Base-by-base conservation (phyloP, 768 basidiomycete genomes). In the Boletus coccyginus region DNA sequence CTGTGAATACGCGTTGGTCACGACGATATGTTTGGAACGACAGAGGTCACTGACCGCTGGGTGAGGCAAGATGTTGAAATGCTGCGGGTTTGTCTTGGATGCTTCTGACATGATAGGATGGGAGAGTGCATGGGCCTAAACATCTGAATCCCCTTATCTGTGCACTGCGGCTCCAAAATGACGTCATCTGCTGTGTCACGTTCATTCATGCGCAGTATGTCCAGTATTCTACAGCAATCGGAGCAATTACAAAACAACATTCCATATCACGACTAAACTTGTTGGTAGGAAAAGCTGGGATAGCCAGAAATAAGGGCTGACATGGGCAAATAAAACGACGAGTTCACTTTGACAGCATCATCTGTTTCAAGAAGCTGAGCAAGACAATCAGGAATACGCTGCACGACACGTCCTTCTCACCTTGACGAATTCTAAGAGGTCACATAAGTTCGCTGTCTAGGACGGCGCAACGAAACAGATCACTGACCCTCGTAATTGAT, bases 401-500 rank as follows among this genome's bases (percentile, higher is more conserved):
- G 42, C 44, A 58, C 31, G 29, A 14, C 3, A 16, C 40, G 50
- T 41, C 46, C 45, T 56, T 47, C 71, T 61, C 65, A 85, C 86
- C 80, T 83, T 88, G 69, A 90, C 86, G 70, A 90, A 92, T 73
- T 92, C 91, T 89, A 66, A 66, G 17, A 44, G 11, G 6, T 17
- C 41, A 17, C 44, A 46, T 50, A 33, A 50, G 45, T 46, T 27
- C 12, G 33, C 27, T 16, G 41, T 31, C 56, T 21, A 56, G 54
- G 38, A 43, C 38, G 46, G 38, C 35, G 7, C 7, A 16, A 7
- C 1, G 21, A 41, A n/a, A 40, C 8, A 1, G 19, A 21, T 9
- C 62, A 66, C 81, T 54, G 56, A 87, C 88, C 88, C 2, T 90
- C 86, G 69, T 90, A 93, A 74, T 91, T 88, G 75, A 92, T 90